phyloP scores from a whole-genome alignment of 192 early-diverging fungal species.

The Podila epicladia region DNA sequence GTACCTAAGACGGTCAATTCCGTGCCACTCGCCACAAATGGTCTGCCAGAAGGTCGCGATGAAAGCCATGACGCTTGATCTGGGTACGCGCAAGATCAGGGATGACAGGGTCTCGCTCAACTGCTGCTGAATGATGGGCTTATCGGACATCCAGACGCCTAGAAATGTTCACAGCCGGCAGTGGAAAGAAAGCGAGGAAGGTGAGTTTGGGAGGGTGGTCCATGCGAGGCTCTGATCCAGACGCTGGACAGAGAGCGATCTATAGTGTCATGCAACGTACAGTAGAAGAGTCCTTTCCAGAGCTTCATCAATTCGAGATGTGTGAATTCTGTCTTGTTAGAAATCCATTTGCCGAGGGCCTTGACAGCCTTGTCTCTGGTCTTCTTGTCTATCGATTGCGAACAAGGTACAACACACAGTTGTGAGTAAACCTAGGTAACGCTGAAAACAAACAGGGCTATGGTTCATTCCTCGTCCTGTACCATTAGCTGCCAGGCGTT shows the following conservation, averaged over 20 bases:
- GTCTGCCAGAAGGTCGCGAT: conserved; percentile 73
- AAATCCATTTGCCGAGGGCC: conserved; percentile 65
- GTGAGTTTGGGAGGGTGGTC: not conserved
- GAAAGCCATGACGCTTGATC: conserved; percentile 61
- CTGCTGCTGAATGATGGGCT: conserved; percentile 90
- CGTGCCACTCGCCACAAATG: conserved; percentile 76
- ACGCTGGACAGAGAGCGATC: too few species aligned
- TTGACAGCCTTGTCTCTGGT: conserved; percentile 78
- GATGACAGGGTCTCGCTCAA: conserved; percentile 82
- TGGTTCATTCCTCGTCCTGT: conserved; percentile 1
- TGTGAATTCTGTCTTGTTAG: conserved; percentile 58
- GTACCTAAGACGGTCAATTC: conserved; percentile 81
- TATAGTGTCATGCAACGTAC: conserved; percentile 56
- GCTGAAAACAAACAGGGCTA: not conserved
- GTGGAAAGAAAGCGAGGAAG: not conserved
- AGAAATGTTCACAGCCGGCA: not conserved
- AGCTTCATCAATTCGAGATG: conserved; percentile 80
- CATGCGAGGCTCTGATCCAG: too few species aligned
- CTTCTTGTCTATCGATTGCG: conserved; percentile 67
- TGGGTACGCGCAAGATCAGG: conserved; percentile 60
- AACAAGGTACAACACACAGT: not conserved
- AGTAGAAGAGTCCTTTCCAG: conserved; percentile 95
- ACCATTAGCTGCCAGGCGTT: conserved; percentile 76
- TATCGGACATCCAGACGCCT: conserved; percentile 98
- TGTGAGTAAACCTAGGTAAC: not conserved